Evolutionary conservation across 1,284 basidiomycete genomes (phyloP), one percentile per base, ranked within the genome.

Genomic region (Papiliotrema terrestris): DNA sequence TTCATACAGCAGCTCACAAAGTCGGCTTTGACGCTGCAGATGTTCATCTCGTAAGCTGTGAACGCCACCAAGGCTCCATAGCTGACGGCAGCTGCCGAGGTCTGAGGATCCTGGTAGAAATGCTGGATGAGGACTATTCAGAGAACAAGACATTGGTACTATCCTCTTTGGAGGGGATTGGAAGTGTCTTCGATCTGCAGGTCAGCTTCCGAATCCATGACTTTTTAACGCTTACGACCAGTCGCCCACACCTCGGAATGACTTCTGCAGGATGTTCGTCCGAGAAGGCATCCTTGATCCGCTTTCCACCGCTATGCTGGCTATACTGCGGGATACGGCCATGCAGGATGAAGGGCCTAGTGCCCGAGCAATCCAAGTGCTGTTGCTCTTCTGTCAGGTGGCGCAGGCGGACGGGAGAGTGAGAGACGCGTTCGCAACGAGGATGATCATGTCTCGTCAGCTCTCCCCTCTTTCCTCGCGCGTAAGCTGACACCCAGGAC

Each of bases 261-360:
- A 98, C 76, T 97, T 98, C 72, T 98, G 94, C 71, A 85, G 95
- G 17, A 96, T 98, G 89, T 94, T 98, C 77, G 92, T 96, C 32
- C 84, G 91, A 23, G 95, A 97, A 75, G 94, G 94, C 17, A 80
- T 98, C 5, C 80, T 97, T 37, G 94, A 97, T 63, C 95, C 95
- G 0, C 78, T 98, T 1, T 92, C 93, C 0, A 86, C 88, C 0
- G 93, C 94, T 0, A 76, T 98, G 39, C 79, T 95, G 51, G 89
- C 90, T 63, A 89, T 97, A 52, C 88, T 94, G 80, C 83, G 84
- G 3, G 83, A 84, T 19, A 86, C 85, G 51, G 20, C n/a, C 35
- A 41, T 51, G 1, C 32, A 39, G 36, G 84, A 85, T 2, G 80
- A 83, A 3, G 86, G 88, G 54, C 89, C 88, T 78, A 91, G 90